Evolutionary conservation across 371 early-diverging fungal species (phyloP), one percentile per base, ranked within the genome.

Genomic region (Mucor velutinosus): DNA sequence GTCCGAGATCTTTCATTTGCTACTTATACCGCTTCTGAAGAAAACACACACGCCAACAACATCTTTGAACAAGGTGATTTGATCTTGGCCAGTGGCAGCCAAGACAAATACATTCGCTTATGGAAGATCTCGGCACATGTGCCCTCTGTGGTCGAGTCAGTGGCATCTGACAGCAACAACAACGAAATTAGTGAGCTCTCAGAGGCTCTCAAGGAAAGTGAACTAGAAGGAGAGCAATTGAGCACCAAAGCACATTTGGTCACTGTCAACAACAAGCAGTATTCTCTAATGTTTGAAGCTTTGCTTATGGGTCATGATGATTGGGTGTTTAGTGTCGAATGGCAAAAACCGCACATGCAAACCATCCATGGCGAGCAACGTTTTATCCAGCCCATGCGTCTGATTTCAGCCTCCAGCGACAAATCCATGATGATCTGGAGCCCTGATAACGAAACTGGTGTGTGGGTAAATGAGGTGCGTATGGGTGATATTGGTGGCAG

Each of bases 281-380:
- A 87, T 65, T 83, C 91, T 0, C 81, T 94, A 39, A 89, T 93
- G 85, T 90, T 96, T 66, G 96, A 94, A 71, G 87, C 93, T 2
- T 83, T 97, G n/a, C 81, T 99, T 30, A 81, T 93, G 79, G 98
- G 95, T 1, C 99, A 99, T 70, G 98, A 97, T 65, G 97, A 96
- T 64, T 97, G 97, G 97, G 94, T 98, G 14, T 91, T 93, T 76
- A 87, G 89, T 58, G 91, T 95, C 29, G 72, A 82, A 59, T 97
- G 96, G 95, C 86, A 91, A 35, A 83, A 86, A 5, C 80, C 89
- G 30, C 60, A 41, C 8, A 37, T 64, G 11, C 53, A 73, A 15
- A 60, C 56, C 53, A 71, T 49, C 43, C 45, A 60, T 57, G 63
- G 66, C 55, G 19, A 62, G 60, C 66, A 67, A 12, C 62, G 58